Evolutionary conservation across 2,329 filamentous ascomycete species (phyloP), one percentile per base, ranked within the genome.

Genomic region (Chalaropsis ovoidea): DNA sequence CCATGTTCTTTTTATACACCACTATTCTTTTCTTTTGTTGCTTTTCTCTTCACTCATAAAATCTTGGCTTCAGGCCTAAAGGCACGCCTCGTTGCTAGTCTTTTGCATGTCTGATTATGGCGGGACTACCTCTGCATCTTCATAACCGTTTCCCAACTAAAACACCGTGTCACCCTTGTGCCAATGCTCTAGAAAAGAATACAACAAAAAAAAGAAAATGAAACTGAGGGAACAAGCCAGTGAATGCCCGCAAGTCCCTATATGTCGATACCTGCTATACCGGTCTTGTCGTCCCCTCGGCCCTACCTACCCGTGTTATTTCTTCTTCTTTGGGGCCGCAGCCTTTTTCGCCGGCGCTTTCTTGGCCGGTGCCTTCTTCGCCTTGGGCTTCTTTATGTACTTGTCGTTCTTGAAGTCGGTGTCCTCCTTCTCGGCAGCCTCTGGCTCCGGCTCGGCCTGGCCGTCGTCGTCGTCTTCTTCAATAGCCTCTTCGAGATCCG

Each of bases 401-500:
- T 96, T 97, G 76, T 99, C 94, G 73, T 93, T 95, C 72, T 88
- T 90, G 63, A 97, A 75, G 73, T 95, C 90, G n/a, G 86, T 77
- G 64, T 91, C 88, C 13, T 89, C 86, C 0, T 89, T 87, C 3
- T 89, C 88, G 0, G 86, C 86, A 0, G 81, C 84, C 52, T 85
- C 83, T 1, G 77, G 82, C 2, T 78, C 74, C 43, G 83, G 81
- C 0, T 84, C 76, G 35, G 79, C 77, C 42, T 86, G 85, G n/a
- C 81, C 86, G 22, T 86, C 88, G 58, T 95, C 93, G 3, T 90
- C 91, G 4, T 90, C 91, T 70, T 95, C 93, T 61, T 97, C 92
- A 64, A 99, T 87, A 1, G 92, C 94, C 76, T 99, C 94, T 76
- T 99, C 94, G 41, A 99, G 81, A 76, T 99, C 94, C 0, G 94